Evolutionary conservation across 768 basidiomycete genomes (phyloP), one percentile per base, ranked within the genome.

Genomic region (Bullera alba): DNA sequence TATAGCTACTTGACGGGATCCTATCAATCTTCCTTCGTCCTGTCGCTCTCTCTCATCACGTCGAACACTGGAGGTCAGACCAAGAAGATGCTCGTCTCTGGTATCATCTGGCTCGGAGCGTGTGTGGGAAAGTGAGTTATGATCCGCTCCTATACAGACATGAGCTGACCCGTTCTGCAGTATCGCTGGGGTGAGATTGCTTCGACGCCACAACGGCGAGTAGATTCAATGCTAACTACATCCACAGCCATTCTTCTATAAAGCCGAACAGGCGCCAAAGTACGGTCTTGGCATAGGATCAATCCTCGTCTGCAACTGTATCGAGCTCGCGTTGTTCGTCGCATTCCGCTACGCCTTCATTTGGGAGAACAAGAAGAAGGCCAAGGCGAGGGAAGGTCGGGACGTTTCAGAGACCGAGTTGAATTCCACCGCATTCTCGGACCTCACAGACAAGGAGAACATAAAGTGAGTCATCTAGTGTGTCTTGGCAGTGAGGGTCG

Each of bases 21-120:
- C 10, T 68, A 70, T 46, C 70, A 73, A 47, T 48, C 63, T 5
- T 64, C 65, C 14, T 73, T 70, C 48, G 69, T 73, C n/a, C 37
- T 73, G 2, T 59, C 53, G 10, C 51, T 73, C 2, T 63, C 60
- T 16, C 65, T 77, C 19, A 69, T 77, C 41, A 74, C 75, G 4
- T 69, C 70, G 6, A 77, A 77, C 54, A 69, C 71, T 0, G 75
- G 70, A 14, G 76, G 76, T 7, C 73, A 72, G 46, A 72, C 74
- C 22, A 74, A 74, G 54, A 69, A 69, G 58, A 65, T 70, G 61
- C 28, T 74, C 14, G 57, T 65, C 0, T 53, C 56, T 4, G 73
- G 66, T 23, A 55, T 69, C 23, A 72, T 72, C 50, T 73, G 67
- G 69, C 47, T 69, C 23, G 71, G 71, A n/a, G 61, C 60, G 5